phyloP scores from a whole-genome alignment of 768 basidiomycete genomes.

The Termitomyces titanicus region DNA sequence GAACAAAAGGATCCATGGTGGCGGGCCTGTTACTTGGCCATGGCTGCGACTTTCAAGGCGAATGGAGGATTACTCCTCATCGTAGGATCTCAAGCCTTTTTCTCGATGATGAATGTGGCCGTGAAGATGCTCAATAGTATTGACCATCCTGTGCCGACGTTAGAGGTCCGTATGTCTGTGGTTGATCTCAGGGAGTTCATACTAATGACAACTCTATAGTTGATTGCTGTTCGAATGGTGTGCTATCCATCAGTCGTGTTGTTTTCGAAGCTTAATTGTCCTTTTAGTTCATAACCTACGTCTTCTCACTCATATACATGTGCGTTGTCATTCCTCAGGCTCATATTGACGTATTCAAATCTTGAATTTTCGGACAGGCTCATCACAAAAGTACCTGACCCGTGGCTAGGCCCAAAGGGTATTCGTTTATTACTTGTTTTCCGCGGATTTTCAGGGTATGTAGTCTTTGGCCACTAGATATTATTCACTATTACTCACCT shows the following conservation, averaged over 20 bases:
- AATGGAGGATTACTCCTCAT: slow-evolving; percentile 65
- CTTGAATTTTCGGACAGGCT: slow-evolving; percentile 23
- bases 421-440: slow-evolving; percentile 53
- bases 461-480: not conserved
- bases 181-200: not conserved
- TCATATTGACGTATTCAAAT: not conserved
- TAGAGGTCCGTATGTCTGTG: slow-evolving; percentile 37
- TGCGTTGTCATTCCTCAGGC: slow-evolving; percentile 17
- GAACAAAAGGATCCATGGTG: slow-evolving; percentile 1
- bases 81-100: slow-evolving; percentile 52
- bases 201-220: slow-evolving; percentile 20
- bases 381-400: slow-evolving; percentile 43
- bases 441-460: slow-evolving; percentile 65
- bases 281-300: slow-evolving; percentile 45
- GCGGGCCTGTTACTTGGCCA: not conserved
- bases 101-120: slow-evolving; percentile 55
- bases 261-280: not conserved
- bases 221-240: slow-evolving; percentile 61
- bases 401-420: slow-evolving; percentile 65
- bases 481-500: not conserved
- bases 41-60: slow-evolving; percentile 10
- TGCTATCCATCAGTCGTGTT: slow-evolving; percentile 7
- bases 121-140: slow-evolving; percentile 61
- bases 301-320: slow-evolving; percentile 51
- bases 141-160: slow-evolving; percentile 53